Evolutionary conservation across 192 early-diverging fungal species (phyloP).

Genomic region (Dispira parvispora): DNA sequence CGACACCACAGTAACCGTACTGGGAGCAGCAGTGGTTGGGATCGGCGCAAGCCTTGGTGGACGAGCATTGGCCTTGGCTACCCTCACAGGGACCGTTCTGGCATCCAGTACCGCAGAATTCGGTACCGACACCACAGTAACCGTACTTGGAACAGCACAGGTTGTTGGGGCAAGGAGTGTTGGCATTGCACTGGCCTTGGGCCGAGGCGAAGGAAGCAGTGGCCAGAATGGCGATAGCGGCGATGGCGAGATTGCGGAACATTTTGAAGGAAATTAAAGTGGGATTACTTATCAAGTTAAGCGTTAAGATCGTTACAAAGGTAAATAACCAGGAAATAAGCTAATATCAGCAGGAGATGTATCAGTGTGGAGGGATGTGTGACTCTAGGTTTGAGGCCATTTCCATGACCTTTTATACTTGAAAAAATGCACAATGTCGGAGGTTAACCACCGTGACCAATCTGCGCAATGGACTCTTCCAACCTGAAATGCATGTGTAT

Average conservation of each 20-base stretch:
- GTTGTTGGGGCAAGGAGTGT: not conserved
- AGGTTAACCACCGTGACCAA: too few relatives aligned
- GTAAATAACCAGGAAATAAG: too few relatives aligned
- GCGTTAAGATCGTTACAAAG: not conserved
- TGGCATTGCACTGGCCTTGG: not conserved
- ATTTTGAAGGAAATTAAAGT: not conserved
- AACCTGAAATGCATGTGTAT: too few relatives aligned
- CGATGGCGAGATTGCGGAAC: conserved; percentile 4
- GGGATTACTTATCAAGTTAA: not conserved
- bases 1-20: not conserved
- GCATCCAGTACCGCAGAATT: not conserved
- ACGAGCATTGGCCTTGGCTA: too few relatives aligned
- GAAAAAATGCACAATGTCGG: too few relatives aligned
- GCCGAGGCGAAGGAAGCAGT: not conserved
- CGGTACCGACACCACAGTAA: not conserved
- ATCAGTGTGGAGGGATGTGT: too few relatives aligned
- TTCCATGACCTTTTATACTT: too few relatives aligned
- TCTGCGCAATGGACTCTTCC: too few relatives aligned
- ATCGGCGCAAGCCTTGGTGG: not conserved
- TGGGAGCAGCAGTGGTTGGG: not conserved
- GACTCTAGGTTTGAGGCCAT: too few relatives aligned
- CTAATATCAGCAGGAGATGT: too few relatives aligned
- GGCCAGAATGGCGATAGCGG: not conserved
- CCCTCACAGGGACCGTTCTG: not conserved
- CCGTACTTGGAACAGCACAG: not conserved